phyloP scores from a whole-genome alignment of 805 yeast species.

The Wickerhamiella hasegawae region DNA sequence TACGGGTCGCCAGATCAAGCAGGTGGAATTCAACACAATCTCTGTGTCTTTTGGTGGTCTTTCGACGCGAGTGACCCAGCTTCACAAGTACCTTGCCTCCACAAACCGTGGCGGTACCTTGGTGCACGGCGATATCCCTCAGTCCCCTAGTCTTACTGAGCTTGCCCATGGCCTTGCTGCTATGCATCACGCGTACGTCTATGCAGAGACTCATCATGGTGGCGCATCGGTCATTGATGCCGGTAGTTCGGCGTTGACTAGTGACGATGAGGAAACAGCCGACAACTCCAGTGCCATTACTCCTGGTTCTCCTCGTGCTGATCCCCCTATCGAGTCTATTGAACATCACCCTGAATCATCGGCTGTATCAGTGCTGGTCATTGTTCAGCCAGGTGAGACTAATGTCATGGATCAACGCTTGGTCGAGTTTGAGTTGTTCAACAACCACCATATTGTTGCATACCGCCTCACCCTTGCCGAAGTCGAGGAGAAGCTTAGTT shows the following conservation, averaged over 20 bases:
- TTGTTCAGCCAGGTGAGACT: slow-evolving; percentile 74
- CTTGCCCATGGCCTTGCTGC: slow-evolving; percentile 56
- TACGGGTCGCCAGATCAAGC: slow-evolving; percentile 45
- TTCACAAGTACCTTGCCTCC: slow-evolving; percentile 42
- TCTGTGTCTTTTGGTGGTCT: slow-evolving; percentile 92
- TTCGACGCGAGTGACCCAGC: slow-evolving; percentile 58
- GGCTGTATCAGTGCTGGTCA: slow-evolving; percentile 30
- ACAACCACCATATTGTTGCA: slow-evolving; percentile 39
- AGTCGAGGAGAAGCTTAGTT: slow-evolving; percentile 28
- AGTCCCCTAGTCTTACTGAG: slow-evolving; percentile 44
- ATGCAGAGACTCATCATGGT: slow-evolving; percentile 7
- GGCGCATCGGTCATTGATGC: not conserved
- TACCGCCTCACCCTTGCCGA: slow-evolving; percentile 54
- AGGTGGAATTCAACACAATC: slow-evolving; percentile 91
- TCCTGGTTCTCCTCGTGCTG: not conserved
- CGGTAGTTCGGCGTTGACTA: not conserved
- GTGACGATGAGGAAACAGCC: slow-evolving; percentile 8
- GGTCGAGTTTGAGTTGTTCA: slow-evolving; percentile 54
- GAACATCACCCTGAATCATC: not conserved
- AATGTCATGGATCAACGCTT: slow-evolving; percentile 86
- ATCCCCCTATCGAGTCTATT: not conserved
- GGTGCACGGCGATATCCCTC: slow-evolving; percentile 34
- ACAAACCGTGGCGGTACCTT: slow-evolving; percentile 27
- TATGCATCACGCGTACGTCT: slow-evolving; percentile 40
- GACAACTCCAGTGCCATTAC: not conserved